Evolutionary conservation across 768 basidiomycete genomes (phyloP), one percentile per base, ranked within the genome.

Genomic region (Cystobasidium ongulense): DNA sequence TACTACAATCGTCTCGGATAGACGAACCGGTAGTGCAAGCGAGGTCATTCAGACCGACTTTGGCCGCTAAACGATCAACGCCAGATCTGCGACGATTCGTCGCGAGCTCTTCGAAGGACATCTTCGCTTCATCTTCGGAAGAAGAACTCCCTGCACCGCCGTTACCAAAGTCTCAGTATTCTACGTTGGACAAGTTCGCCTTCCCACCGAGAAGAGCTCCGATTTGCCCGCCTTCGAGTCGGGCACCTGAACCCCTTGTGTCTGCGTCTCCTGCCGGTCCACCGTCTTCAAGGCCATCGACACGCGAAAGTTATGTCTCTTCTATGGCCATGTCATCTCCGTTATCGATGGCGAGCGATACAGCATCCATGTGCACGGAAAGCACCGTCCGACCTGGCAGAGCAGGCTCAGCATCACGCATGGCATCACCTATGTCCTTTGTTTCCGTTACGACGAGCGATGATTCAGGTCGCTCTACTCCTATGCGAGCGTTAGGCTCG

Each of bases 21-120:
- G 5, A 41, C 8, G 31, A 39, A 39, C 35, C 39, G 4, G 18
- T 29, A 53, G 23, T 13, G 15, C 65, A 29, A 35, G 18, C 31
- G 21, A 50, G 25, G 15, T 27, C 50, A 10, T 50, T 67, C 21
- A 7, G 65, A n/a, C 65, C 65, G 41, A 67, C 65, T 17, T 29
- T 67, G 65, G 31, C 38, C 7, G 54, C 29, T 1, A 71, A 71
- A 36, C 53, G 68, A 21, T 57, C 52, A 3, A 59, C 68, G 53
- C 68, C 68, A 52, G 68, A 71, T 59, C 36, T 71, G 53, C 13
- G 68, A 54, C 68, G 68, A 8, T 71, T 71, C 68, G 23, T 59
- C 17, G 41, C 65, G n/a, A 52, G 65, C 15, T 33, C 31, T 23
- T n/a, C 25, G 29, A 39, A 46, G 21, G 65, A 67, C 31, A 21